Percentiles rank a stretch among this genome's conserved stretches.
These are phyloP conservation scores for Podila clonocystis DNA, from an alignment of 192 early-diverging fungal species.

Conservation along the genomic window DNA sequence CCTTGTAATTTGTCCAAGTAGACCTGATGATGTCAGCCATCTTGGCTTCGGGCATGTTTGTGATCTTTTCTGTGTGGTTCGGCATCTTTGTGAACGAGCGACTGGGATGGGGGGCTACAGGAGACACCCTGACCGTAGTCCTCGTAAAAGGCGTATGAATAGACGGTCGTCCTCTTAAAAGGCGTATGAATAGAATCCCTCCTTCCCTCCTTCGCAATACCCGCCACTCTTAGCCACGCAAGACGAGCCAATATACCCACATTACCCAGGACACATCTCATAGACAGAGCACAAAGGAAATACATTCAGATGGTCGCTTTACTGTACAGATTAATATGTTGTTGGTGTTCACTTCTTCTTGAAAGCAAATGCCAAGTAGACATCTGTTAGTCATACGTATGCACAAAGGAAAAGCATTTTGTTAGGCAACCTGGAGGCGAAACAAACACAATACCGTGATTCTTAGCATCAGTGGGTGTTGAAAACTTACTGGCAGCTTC, in stretches of 20 bases:
- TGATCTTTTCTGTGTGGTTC: slow-evolving; percentile 66
- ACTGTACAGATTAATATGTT: background rate
- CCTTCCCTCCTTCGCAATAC: background rate
- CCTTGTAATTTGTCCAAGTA: slow-evolving; percentile 11
- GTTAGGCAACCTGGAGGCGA: background rate
- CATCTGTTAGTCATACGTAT: slow-evolving; percentile 30
- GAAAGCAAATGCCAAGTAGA: slow-evolving; percentile 82
- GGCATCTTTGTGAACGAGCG: slow-evolving; percentile 68
- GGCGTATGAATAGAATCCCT: slow-evolving; percentile 51
- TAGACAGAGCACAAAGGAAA: too few species aligned
- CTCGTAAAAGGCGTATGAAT: slow-evolving; percentile 58
- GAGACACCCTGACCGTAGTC: slow-evolving; percentile 63
- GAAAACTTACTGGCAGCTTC: slow-evolving; percentile 78
- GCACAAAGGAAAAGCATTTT: background rate
- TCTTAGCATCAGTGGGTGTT: background rate
- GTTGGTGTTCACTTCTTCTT: slow-evolving; percentile 52
- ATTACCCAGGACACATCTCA: background rate
- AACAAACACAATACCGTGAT: background rate
- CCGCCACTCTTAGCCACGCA: background rate
- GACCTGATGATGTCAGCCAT: slow-evolving; percentile 65
- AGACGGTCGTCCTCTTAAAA: slow-evolving; percentile 61
- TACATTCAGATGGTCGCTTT: too few species aligned
- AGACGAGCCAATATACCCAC: background rate
- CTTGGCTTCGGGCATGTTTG: slow-evolving; percentile 58
- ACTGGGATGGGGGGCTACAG: slow-evolving; percentile 65